Base-by-base conservation (phyloP, 2,329 filamentous ascomycete genomes). In the Trichoderma atroviride region DNA sequence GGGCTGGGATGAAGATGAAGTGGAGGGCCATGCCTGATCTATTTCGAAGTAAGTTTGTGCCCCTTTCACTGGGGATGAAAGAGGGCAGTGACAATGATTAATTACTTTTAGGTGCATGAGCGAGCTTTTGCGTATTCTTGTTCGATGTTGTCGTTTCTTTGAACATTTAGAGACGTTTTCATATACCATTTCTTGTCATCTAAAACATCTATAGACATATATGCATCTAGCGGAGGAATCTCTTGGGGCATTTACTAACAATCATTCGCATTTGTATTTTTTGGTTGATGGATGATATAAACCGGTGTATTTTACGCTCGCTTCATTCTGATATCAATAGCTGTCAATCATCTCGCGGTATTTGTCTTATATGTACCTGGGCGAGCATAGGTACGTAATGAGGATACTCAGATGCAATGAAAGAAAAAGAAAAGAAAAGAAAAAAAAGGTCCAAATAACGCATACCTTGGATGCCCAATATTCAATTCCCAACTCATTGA, bases 1-100 rank as follows among this genome's bases (percentile, higher is more conserved):
- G 63, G 55, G 63, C 40, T 67, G 63, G 63, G 63, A 59, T 6
- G 63, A 67, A 31, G 61, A 64, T 16, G 63, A 40, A 1, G 63
- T 37, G 63, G n/a, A 27, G 52, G 24, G 22, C 33, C 37, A 37
- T 37, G 22, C 10, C 10, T 58, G 24, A 37, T 52, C 19, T 52
- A 16, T 1, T 29, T 5, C 1, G 10, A 22, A 61, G 40, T 16
- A 53, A 14, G 3, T 13, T 24, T 13, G 14, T 24, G 22, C 7
- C 5, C 10, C 10, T 11, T 24, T 24, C 5, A 43, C 6, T 7
- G 6, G 19, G 14, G 40, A 43, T 4, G 47, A 50, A 50, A 13
- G 1, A 24, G 4, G 4, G 14, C 10, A 5, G 5, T 50, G 47
- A n/a, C 11, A 1, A n/a, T 14, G 27, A n/a, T 56, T 33, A 27